Conservation (phyloP, 805 yeast species). For the Candida railenensis region DNA sequence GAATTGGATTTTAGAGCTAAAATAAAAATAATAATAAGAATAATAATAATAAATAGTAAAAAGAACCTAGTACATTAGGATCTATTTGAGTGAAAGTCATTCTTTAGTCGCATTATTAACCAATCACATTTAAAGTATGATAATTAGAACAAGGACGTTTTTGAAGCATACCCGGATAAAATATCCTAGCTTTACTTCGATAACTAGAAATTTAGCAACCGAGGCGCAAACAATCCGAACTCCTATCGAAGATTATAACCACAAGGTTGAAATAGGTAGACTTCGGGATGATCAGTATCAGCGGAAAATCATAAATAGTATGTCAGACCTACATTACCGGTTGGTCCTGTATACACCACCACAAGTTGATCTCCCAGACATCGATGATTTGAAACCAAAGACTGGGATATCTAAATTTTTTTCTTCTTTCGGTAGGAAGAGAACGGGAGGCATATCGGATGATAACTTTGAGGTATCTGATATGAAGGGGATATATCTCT, state of each 20-base stretch:
- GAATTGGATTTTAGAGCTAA: background rate
- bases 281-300: slow-evolving; percentile 79
- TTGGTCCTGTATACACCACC: slow-evolving; percentile 64
- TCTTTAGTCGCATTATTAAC: background rate
- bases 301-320: slow-evolving; percentile 62
- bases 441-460: slow-evolving; percentile 6
- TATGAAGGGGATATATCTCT: slow-evolving; percentile 83
- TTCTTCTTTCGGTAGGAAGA: slow-evolving; percentile 9
- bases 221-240: slow-evolving; percentile 15
- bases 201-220: background rate
- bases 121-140: background rate
- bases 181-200: background rate
- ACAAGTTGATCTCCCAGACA: slow-evolving; percentile 49
- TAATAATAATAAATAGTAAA: too few species aligned
- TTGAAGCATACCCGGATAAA: background rate
- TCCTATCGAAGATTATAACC: slow-evolving; percentile 54
- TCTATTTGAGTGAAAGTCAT: too few species aligned
- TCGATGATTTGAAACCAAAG: slow-evolving; percentile 51
- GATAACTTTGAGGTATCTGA: slow-evolving; percentile 23
- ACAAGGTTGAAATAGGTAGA: slow-evolving; percentile 46
- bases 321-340: slow-evolving; percentile 58
- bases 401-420: slow-evolving; percentile 42
- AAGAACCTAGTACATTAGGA: too few species aligned
- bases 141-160: background rate
- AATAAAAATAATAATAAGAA: background rate